A percentile compares a stretch with the other conserved stretches of the same genome.
Conservation (phyloP, 2,329 filamentous ascomycete genomes). For the Fusarium albosuccineum region DNA sequence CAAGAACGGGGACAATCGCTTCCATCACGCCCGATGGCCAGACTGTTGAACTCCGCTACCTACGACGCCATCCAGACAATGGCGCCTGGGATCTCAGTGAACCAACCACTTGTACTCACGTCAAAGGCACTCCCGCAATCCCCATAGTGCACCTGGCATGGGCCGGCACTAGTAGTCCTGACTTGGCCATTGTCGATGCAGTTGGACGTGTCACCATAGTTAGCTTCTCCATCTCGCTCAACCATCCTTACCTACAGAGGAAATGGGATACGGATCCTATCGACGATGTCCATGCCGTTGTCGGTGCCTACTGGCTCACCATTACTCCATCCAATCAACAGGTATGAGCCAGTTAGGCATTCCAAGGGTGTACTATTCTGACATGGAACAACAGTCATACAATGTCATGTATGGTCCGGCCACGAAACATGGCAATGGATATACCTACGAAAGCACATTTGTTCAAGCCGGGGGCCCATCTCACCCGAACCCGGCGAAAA, state of each 20-base stretch:
- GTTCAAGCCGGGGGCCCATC: slow-evolving; percentile 77
- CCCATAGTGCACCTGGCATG: slow-evolving; percentile 85
- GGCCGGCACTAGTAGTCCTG: slow-evolving; percentile 78
- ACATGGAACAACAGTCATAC: slow-evolving; percentile 48
- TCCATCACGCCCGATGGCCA: slow-evolving; percentile 80
- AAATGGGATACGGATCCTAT: slow-evolving; percentile 75
- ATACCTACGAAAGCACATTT: slow-evolving; percentile 77
- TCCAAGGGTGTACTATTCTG: not conserved
- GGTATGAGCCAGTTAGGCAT: slow-evolving; percentile 35
- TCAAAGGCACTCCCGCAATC: slow-evolving; percentile 72
- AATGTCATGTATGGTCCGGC: slow-evolving; percentile 71
- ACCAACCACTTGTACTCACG: slow-evolving; percentile 72
- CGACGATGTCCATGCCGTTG: slow-evolving; percentile 81
- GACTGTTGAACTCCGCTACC: slow-evolving; percentile 77
- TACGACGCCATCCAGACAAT: slow-evolving; percentile 76
- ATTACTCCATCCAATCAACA: slow-evolving; percentile 63
- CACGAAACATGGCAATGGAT: slow-evolving; percentile 71
- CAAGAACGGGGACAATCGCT: slow-evolving; percentile 86
- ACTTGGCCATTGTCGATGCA: slow-evolving; percentile 86
- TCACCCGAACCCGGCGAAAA: slow-evolving; percentile 78
- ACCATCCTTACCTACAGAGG: slow-evolving; percentile 74
- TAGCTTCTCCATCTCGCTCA: slow-evolving; percentile 78
- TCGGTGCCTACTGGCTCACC: slow-evolving; percentile 89
- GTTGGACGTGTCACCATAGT: slow-evolving; percentile 83
- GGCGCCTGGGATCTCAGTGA: slow-evolving; percentile 83